phyloP scores from a whole-genome alignment of 768 basidiomycete species.

The Russula brevipes region DNA sequence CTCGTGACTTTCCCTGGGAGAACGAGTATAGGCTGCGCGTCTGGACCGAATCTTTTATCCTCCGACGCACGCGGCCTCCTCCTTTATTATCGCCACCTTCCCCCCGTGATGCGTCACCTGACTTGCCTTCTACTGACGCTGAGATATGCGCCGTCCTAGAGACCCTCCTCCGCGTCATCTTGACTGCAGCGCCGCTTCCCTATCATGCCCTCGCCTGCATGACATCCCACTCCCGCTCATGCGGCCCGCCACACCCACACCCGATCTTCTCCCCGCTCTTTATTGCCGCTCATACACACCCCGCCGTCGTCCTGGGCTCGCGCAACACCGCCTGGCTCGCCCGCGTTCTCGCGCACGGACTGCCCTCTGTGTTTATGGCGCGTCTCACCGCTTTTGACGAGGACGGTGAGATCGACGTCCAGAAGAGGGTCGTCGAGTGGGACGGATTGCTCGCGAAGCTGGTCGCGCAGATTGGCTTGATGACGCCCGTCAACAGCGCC shows the following conservation, averaged over 20 bases:
- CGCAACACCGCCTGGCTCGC: slow-evolving; percentile 37
- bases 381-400: slow-evolving; percentile 25
- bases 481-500: not conserved
- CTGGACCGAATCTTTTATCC: slow-evolving; percentile 28
- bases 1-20: slow-evolving; percentile 26
- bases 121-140: not conserved
- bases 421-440: slow-evolving; percentile 30
- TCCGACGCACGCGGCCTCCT: slow-evolving; percentile 11
- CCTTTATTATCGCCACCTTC: not conserved
- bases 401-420: slow-evolving; percentile 24
- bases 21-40: slow-evolving; percentile 28
- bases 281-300: slow-evolving; percentile 27
- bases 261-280: slow-evolving; percentile 36
- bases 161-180: slow-evolving; percentile 34
- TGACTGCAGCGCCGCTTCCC: slow-evolving; percentile 33
- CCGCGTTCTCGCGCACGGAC: slow-evolving; percentile 29
- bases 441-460: slow-evolving; percentile 37
- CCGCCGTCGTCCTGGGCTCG: slow-evolving; percentile 22
- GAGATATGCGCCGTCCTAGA: slow-evolving; percentile 29
- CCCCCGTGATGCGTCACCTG: not conserved
- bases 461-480: slow-evolving; percentile 43
- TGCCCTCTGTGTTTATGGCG: slow-evolving; percentile 33
- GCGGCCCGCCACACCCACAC: slow-evolving; percentile 9
- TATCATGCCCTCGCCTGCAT: slow-evolving; percentile 25
- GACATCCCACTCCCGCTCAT: not conserved